phyloP scores from a whole-genome alignment of 2,329 filamentous ascomycete genomes.

The Claviceps sp. region DNA sequence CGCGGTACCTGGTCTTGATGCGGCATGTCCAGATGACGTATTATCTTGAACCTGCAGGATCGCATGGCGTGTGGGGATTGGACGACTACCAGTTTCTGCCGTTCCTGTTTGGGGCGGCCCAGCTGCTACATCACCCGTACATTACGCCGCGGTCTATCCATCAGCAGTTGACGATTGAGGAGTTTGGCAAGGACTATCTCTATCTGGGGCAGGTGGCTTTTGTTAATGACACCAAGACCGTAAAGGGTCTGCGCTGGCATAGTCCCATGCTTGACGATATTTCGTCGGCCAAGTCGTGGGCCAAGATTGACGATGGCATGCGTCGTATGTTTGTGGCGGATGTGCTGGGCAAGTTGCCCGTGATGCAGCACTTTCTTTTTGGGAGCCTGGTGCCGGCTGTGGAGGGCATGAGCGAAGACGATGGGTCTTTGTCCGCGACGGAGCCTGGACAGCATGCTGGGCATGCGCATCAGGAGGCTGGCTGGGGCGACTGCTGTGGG shows the following conservation, averaged over 20 bases:
- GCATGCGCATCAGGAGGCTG: conserved; percentile 48
- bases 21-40: conserved; percentile 79
- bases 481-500: conserved; percentile 94
- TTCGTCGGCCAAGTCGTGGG: conserved; percentile 76
- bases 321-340: conserved; percentile 91
- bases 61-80: conserved; percentile 93
- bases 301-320: conserved; percentile 91
- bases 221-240: conserved; percentile 92
- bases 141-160: conserved; percentile 74
- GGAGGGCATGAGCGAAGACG: conserved; percentile 64
- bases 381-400: conserved; percentile 70
- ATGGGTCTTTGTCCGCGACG: conserved; percentile 24
- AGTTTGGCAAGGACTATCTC: conserved; percentile 69
- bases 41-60: conserved; percentile 92
- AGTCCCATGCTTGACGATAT: conserved; percentile 98
- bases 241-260: conserved; percentile 90
- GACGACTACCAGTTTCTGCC: conserved; percentile 97
- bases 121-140: conserved; percentile 72
- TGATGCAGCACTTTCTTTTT: conserved; percentile 98
- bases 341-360: conserved; percentile 81
- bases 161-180: conserved; percentile 74
- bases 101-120: conserved; percentile 86
- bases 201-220: conserved; percentile 89
- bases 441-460: conserved; percentile 44
- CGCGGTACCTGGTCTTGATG: conserved; percentile 75